phyloP scores from a whole-genome alignment of 1,139 yeast genomes.

The Kazachstania sp. region DNA sequence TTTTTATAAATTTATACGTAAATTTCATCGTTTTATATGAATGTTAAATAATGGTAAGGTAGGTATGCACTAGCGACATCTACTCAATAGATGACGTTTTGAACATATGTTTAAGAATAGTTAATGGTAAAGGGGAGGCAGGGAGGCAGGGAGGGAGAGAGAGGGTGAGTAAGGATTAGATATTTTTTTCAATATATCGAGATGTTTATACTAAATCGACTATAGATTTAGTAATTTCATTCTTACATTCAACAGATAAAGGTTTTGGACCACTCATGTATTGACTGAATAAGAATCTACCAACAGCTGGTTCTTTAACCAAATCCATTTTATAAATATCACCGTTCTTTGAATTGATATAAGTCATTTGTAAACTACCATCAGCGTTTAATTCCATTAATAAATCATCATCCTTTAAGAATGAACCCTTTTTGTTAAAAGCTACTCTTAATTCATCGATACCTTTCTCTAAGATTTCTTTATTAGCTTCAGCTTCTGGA shows the following conservation, averaged over 20 bases:
- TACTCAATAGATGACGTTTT: no score
- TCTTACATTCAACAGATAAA: constrained; percentile 36
- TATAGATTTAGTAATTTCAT: constrained; percentile 27
- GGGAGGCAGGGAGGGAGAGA: no score
- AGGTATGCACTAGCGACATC: background rate
- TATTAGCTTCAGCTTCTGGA: constrained; percentile 31
- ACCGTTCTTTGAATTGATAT: constrained; percentile 33
- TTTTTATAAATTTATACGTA: background rate
- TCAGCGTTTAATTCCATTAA: constrained; percentile 41
- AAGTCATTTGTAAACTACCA: constrained; percentile 41
- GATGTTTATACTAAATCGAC: constrained; percentile 19
- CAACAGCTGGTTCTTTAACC: constrained; percentile 44
- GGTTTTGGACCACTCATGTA: constrained; percentile 55
- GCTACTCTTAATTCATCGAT: constrained; percentile 47
- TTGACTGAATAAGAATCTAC: constrained; percentile 46
- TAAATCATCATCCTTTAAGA: constrained; percentile 53
- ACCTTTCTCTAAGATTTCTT: constrained; percentile 39
- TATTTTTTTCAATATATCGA: no score
- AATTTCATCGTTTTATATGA: background rate
- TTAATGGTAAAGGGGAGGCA: no score
- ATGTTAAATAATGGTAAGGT: background rate
- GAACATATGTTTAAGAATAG: no score
- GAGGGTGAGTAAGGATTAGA: no score
- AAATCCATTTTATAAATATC: constrained; percentile 36
- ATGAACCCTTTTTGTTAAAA: constrained; percentile 49